These are phyloP conservation scores for Colletotrichum lindemuthianum DNA, from an alignment of 2,329 filamentous ascomycete genomes.

Conservation along the genomic window DNA sequence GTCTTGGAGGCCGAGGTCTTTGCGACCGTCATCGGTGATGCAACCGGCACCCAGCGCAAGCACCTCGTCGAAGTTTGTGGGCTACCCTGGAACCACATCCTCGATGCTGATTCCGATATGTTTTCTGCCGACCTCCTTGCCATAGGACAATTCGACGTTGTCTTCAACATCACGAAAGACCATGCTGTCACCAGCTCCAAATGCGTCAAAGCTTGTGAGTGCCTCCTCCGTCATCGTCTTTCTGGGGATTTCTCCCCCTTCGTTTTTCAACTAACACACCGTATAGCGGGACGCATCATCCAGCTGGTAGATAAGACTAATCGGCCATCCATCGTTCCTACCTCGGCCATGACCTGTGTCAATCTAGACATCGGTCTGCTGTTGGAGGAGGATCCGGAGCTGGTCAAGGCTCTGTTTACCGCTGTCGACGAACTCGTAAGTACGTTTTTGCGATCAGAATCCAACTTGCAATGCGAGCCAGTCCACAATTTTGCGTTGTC, in stretches of 20 bases:
- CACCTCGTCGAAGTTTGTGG: slow-evolving; percentile 46
- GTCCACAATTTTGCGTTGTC: slow-evolving; percentile 35
- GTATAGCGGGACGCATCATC: slow-evolving; percentile 46
- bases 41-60: slow-evolving; percentile 46
- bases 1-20: slow-evolving; percentile 52
- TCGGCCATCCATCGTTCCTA: slow-evolving; percentile 25
- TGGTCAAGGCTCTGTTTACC: slow-evolving; percentile 44
- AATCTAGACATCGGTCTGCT: slow-evolving; percentile 48
- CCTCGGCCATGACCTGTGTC: slow-evolving; percentile 39
- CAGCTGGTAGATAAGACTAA: slow-evolving; percentile 43
- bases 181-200: slow-evolving; percentile 44
- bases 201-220: slow-evolving; percentile 50
- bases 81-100: slow-evolving; percentile 49
- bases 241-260: not conserved
- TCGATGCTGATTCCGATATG: slow-evolving; percentile 47
- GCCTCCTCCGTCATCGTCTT: slow-evolving; percentile 30
- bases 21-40: slow-evolving; percentile 49
- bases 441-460: not conserved
- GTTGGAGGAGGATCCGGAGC: slow-evolving; percentile 44
- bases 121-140: slow-evolving; percentile 49
- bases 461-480: slow-evolving; percentile 10
- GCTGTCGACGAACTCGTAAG: slow-evolving; percentile 30
- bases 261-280: slow-evolving; percentile 27
- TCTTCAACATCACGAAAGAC: slow-evolving; percentile 55
- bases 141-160: slow-evolving; percentile 33